Evolutionary conservation across 148 eudicot species (phyloP).

Genomic region (Nepenthes mirabilis): DNA sequence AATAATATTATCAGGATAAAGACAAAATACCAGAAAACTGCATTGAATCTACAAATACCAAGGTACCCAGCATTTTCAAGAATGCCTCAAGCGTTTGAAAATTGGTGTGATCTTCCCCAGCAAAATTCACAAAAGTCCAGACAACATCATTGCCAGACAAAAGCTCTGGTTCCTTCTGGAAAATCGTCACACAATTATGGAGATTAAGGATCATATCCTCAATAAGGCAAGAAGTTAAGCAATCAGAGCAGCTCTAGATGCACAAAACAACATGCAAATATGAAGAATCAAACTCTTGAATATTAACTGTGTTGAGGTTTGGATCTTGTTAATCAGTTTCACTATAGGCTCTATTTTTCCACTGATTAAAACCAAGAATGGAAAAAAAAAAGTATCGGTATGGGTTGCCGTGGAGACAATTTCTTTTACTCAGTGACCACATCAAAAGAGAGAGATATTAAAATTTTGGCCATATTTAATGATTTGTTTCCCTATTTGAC

Average conservation of each 20-base stretch:
- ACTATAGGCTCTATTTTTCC: no score
- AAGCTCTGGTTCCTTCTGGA: conserved; percentile 91
- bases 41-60: conserved; percentile 38
- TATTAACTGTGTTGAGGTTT: no score
- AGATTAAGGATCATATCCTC: no score
- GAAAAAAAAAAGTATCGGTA: no score
- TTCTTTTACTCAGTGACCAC: no score
- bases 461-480: no score
- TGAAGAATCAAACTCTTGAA: no score
- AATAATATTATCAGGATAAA: neutral
- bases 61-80: conserved; percentile 76
- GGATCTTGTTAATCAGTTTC: no score
- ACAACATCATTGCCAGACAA: conserved; percentile 86
- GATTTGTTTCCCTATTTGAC: no score
- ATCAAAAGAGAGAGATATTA: no score
- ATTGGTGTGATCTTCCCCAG: conserved; percentile 95
- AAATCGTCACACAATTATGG: neutral
- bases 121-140: conserved; percentile 93
- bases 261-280: neutral
- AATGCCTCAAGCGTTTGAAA: conserved; percentile 87
- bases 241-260: neutral
- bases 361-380: no score
- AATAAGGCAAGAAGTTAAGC: neutral
- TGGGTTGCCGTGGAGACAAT: no score
- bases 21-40: neutral